A percentile compares a stretch with the other conserved stretches of the same genome.
Evolutionary conservation across 306 rosid species (phyloP).

Genomic region (Argentina anserina): DNA sequence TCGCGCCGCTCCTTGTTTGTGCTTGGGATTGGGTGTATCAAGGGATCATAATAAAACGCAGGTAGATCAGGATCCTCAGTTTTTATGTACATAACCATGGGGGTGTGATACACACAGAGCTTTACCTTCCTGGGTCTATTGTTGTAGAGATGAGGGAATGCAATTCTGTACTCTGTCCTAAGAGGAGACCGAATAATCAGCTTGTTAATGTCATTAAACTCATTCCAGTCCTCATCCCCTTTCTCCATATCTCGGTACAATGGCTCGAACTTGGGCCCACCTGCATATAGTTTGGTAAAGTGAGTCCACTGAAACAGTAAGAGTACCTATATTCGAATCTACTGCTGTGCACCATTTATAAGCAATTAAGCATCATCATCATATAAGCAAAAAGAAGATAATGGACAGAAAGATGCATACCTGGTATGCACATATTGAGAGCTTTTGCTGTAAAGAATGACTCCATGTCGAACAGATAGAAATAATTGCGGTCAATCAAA

Average conservation of each 20-base stretch:
- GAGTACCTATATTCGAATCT: background rate
- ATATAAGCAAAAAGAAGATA: background rate
- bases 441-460: constrained; percentile 98
- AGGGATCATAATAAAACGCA: constrained; percentile 95
- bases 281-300: constrained; percentile 30
- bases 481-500: constrained; percentile 89
- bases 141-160: constrained; percentile 98
- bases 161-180: constrained; percentile 94
- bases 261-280: constrained; percentile 99
- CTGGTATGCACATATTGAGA: constrained; percentile 98
- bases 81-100: constrained; percentile 95
- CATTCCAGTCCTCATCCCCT: constrained; percentile 99
- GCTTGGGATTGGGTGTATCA: constrained; percentile 97
- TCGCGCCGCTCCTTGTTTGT: constrained; percentile 81
- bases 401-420: constrained; percentile 32
- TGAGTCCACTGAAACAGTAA: background rate
- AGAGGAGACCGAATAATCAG: constrained; percentile 98
- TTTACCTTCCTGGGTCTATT: constrained; percentile 97
- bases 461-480: constrained; percentile 99
- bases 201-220: constrained; percentile 96
- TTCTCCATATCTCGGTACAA: constrained; percentile 99
- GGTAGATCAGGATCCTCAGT: constrained; percentile 98
- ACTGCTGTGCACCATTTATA: background rate
- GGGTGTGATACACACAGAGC: constrained; percentile 92
- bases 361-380: background rate